Conservation (phyloP, 192 early-diverging fungal genomes). For the Dissophora globulifera region DNA sequence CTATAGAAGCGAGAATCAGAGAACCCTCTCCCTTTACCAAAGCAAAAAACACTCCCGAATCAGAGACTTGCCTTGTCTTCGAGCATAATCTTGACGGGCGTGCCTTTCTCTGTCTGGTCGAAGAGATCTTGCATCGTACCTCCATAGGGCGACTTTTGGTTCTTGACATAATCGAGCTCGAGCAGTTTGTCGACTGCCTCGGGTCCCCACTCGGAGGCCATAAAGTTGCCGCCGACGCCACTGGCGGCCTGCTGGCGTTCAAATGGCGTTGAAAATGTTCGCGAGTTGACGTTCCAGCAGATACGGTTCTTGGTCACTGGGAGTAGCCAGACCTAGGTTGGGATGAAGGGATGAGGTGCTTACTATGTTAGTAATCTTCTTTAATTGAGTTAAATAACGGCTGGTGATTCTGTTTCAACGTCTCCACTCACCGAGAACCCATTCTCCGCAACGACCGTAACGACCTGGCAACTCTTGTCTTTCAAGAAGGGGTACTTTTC, state of each 20-base stretch:
- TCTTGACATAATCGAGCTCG: slow-evolving; percentile 11
- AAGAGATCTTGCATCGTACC: slow-evolving; percentile 17
- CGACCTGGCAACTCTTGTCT: slow-evolving; percentile 21
- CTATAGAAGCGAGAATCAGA: background rate
- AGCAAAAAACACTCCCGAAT: background rate
- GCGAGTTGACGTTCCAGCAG: slow-evolving; percentile 13
- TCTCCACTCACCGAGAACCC: slow-evolving; percentile 21
- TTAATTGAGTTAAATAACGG: too few relatives aligned
- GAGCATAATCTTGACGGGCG: slow-evolving; percentile 12
- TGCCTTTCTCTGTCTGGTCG: slow-evolving; percentile 30
- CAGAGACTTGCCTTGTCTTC: slow-evolving; percentile 30
- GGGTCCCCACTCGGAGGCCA: slow-evolving; percentile 29
- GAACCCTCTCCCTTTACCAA: too few relatives aligned
- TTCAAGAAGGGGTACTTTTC: slow-evolving; percentile 29
- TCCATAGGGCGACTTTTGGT: slow-evolving; percentile 21
- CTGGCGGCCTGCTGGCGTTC: background rate
- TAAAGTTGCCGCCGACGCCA: slow-evolving; percentile 20
- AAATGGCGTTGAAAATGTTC: background rate
- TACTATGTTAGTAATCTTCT: too few relatives aligned
- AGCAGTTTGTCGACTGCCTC: slow-evolving; percentile 19
- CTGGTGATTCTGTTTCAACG: too few relatives aligned
- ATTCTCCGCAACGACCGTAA: slow-evolving; percentile 13
- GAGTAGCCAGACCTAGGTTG: slow-evolving; percentile 23
- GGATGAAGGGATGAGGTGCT: too few relatives aligned
- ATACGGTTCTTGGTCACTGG: slow-evolving; percentile 24